A percentile compares a stretch with the other conserved stretches of the same genome.
phyloP scores from a whole-genome alignment of 768 basidiomycete genomes.

The Trametes punicea region DNA sequence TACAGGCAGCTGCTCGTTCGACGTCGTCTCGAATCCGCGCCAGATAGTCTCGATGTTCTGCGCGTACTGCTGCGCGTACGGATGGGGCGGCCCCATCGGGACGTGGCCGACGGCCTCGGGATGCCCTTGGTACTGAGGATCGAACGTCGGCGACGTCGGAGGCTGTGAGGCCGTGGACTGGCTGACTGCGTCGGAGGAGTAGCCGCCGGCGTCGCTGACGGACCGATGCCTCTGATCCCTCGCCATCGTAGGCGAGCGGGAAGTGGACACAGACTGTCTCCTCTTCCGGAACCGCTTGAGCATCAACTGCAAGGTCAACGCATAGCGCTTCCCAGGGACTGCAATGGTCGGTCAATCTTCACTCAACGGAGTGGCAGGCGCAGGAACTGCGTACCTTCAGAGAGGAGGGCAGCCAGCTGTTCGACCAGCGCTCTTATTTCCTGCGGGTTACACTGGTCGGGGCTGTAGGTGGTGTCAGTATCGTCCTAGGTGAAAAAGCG shows the following conservation, averaged over 20 bases:
- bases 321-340: constrained; percentile 95
- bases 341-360: not conserved
- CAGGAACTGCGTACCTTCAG: constrained; percentile 53
- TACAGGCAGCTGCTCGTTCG: constrained; percentile 74
- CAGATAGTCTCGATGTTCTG: constrained; percentile 64
- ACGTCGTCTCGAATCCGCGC: constrained; percentile 69
- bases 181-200: constrained; percentile 32
- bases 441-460: constrained; percentile 74
- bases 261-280: constrained; percentile 43
- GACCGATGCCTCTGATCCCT: constrained; percentile 48
- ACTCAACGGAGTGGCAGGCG: constrained; percentile 22
- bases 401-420: constrained; percentile 69
- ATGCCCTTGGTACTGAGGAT: constrained; percentile 36
- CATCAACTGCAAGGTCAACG: constrained; percentile 86
- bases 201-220: constrained; percentile 39
- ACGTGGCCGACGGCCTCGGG: constrained; percentile 33
- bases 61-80: constrained; percentile 19
- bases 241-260: constrained; percentile 58
- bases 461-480: constrained; percentile 43
- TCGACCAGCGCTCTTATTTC: constrained; percentile 79
- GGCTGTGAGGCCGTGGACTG: constrained; percentile 31
- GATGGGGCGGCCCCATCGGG: constrained; percentile 30
- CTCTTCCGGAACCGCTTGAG: constrained; percentile 72
- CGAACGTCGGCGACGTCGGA: constrained; percentile 57
- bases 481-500: not conserved